Percentiles rank a stretch among this genome's conserved stretches.
phyloP scores from a whole-genome alignment of 257 asterid genomes.

The Plantago elongata region DNA sequence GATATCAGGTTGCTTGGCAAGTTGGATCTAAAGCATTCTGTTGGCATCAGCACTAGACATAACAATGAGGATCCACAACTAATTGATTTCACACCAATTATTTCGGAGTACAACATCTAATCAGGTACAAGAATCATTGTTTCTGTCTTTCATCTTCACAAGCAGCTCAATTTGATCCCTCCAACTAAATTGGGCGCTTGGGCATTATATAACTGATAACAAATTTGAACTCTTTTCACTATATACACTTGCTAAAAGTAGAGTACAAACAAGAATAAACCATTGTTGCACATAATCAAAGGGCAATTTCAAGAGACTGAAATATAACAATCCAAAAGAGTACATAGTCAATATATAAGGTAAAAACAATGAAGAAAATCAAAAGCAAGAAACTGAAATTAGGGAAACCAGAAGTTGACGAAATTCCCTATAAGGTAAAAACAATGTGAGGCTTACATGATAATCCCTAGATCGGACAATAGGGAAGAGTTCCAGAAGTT shows the following conservation, averaged over 20 bases:
- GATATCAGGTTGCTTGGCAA: too few relatives aligned
- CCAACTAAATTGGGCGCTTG: not conserved
- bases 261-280: not conserved
- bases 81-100: too few relatives aligned
- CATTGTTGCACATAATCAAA: too few relatives aligned
- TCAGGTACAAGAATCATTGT: not conserved
- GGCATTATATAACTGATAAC: not conserved
- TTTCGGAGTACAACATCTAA: not conserved
- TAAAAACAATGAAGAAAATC: too few relatives aligned
- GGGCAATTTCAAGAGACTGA: not conserved
- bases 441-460: slow-evolving; percentile 29
- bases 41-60: not conserved
- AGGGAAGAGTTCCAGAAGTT: slow-evolving; percentile 62
- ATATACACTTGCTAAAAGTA: not conserved
- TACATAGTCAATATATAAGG: not conserved
- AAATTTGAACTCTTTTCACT: not conserved
- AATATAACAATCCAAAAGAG: not conserved
- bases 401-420: too few relatives aligned
- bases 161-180: not conserved
- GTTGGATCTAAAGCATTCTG: not conserved
- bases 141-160: not conserved
- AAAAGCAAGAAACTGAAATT: too few relatives aligned
- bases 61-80: not conserved
- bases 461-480: slow-evolving; percentile 63
- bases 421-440: too few relatives aligned